Conservation (phyloP, 139 green algal genomes). For the Chlamydomonas sphaeroides region DNA sequence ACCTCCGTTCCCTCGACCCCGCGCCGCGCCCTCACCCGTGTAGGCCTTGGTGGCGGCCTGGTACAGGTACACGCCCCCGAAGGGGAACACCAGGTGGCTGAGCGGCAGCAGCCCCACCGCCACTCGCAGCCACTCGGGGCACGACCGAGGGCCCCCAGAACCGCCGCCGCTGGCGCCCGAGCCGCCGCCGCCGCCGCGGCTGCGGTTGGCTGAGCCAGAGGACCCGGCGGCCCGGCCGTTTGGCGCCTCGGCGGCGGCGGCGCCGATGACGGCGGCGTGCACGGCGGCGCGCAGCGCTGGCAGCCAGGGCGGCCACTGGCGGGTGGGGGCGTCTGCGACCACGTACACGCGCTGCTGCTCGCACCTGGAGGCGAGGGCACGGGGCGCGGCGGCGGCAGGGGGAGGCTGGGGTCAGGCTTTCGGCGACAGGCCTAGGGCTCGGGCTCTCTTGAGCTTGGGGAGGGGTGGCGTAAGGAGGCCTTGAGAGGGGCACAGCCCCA, state of each 20-base stretch:
- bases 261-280: background rate
- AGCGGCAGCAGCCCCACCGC: constrained; percentile 26
- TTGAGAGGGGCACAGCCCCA: no score
- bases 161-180: background rate
- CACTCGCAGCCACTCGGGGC: constrained; percentile 10
- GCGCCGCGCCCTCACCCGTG: background rate
- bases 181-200: background rate
- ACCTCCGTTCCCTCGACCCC: no score
- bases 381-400: background rate
- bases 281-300: background rate
- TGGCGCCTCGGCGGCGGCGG: no score
- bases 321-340: background rate
- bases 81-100: constrained; percentile 1
- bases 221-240: background rate
- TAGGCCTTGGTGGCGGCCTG: background rate
- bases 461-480: no score
- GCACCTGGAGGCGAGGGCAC: constrained; percentile 2
- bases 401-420: background rate
- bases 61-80: background rate
- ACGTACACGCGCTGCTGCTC: constrained; percentile 6
- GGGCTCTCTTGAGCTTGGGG: no score
- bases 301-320: constrained; percentile 6
- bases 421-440: no score
- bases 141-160: background rate
- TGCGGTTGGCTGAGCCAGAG: no score